Conservation (phyloP, 805 yeast genomes). For the Ogataea ganodermae region DNA sequence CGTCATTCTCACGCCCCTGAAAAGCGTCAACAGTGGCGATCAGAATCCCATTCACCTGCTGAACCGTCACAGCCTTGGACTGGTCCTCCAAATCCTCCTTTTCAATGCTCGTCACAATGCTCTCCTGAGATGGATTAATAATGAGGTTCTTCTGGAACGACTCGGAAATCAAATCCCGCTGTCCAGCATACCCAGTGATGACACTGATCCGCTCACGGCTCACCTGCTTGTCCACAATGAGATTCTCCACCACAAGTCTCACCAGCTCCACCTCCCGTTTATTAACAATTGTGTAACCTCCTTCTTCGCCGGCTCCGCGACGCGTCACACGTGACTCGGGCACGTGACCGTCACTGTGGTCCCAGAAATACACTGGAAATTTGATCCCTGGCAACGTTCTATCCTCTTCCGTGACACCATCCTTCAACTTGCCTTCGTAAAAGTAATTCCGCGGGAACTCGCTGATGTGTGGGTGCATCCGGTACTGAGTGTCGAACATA, state of each 20-base stretch:
- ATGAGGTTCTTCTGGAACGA: constrained; percentile 49
- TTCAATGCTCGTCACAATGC: constrained; percentile 54
- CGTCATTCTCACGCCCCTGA: constrained; percentile 88
- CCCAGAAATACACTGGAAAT: constrained; percentile 62
- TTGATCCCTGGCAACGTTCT: constrained; percentile 49
- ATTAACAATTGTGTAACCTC: constrained; percentile 62
- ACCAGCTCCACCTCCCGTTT: constrained; percentile 52
- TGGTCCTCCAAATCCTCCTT: constrained; percentile 57
- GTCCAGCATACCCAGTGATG: constrained; percentile 78
- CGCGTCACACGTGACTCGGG: constrained; percentile 51
- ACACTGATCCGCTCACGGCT: constrained; percentile 56
- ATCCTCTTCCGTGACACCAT: constrained; percentile 62
- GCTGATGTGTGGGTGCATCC: constrained; percentile 95
- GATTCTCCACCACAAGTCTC: constrained; percentile 46
- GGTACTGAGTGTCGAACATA: constrained; percentile 81
- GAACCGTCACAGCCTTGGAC: constrained; percentile 45
- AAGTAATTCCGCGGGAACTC: constrained; percentile 80
- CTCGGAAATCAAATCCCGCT: constrained; percentile 61
- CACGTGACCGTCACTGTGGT: constrained; percentile 47
- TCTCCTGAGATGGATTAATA: constrained; percentile 55
- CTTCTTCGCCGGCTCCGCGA: constrained; percentile 38
- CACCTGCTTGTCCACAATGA: constrained; percentile 57
- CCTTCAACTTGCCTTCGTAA: constrained; percentile 67
- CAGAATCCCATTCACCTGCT: constrained; percentile 46
- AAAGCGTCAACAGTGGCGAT: constrained; percentile 80